Conservation (phyloP, 345 rosid genomes). For the Sonneratia alba region DNA sequence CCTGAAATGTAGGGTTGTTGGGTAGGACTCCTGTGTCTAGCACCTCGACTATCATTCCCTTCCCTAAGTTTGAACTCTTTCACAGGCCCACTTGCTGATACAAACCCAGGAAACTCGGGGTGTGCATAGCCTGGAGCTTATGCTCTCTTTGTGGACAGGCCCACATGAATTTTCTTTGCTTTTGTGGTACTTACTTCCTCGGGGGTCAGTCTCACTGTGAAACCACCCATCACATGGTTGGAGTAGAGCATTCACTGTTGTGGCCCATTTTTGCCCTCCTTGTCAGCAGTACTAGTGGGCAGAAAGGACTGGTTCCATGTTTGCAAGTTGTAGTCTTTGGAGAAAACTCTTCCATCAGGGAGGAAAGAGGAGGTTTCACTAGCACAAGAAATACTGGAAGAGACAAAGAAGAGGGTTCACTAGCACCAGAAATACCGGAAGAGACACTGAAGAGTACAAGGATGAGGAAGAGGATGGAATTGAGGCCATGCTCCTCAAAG, state of each 20-base stretch:
- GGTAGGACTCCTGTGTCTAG: constrained; percentile 51
- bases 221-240: constrained; percentile 35
- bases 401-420: constrained; percentile 1
- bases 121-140: constrained; percentile 39
- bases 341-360: constrained; percentile 10
- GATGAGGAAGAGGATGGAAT: background rate
- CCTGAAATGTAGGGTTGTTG: constrained; percentile 38
- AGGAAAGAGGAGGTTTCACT: background rate
- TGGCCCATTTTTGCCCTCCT: background rate
- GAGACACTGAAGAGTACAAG: background rate
- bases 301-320: constrained; percentile 23
- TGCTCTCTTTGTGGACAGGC: constrained; percentile 22
- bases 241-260: constrained; percentile 25
- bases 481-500: background rate
- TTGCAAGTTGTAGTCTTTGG: constrained; percentile 13
- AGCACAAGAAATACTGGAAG: constrained; percentile 19
- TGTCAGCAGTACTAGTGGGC: constrained; percentile 11
- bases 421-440: constrained; percentile 1
- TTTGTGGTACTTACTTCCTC: constrained; percentile 36
- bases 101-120: constrained; percentile 46
- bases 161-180: constrained; percentile 22
- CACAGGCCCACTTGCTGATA: constrained; percentile 27
- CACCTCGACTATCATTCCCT: constrained; percentile 42
- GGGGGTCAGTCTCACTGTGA: constrained; percentile 42
- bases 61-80: constrained; percentile 29